These are phyloP conservation scores for Warburgia ugandensis DNA, from an alignment of 164 flowering plant genomes.

Conservation along the genomic window DNA sequence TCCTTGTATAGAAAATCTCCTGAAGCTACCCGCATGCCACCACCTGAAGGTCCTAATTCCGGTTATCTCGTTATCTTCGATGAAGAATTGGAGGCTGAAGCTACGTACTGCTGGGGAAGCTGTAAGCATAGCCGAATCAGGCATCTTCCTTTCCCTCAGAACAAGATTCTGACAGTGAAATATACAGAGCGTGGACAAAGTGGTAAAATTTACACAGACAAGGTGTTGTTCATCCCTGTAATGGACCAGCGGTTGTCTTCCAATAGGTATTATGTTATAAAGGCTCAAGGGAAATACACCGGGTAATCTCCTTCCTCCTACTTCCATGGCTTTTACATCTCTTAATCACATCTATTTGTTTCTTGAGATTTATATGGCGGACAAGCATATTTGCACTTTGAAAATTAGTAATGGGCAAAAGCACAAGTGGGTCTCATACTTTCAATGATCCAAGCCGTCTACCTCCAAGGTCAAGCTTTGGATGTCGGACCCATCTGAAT, in stretches of 20 bases:
- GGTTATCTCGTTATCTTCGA: conserved; percentile 29
- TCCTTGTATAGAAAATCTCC: too few relatives aligned
- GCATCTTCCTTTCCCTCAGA: conserved; percentile 37
- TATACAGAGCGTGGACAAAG: neutral
- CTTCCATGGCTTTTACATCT: neutral
- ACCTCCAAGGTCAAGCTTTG: too few relatives aligned
- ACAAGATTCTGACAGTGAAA: conserved; percentile 20
- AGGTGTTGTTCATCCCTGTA: conserved; percentile 41
- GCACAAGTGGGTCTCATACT: too few relatives aligned
- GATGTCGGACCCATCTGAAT: too few relatives aligned
- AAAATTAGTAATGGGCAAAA: too few relatives aligned
- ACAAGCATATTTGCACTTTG: too few relatives aligned
- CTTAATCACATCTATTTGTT: neutral
- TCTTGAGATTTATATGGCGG: neutral
- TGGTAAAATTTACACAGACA: neutral
- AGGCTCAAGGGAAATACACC: conserved; percentile 30
- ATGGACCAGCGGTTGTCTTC: conserved; percentile 47
- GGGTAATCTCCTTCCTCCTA: too few relatives aligned
- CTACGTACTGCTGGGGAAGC: conserved; percentile 21
- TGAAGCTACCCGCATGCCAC: too few relatives aligned
- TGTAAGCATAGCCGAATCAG: conserved; percentile 16
- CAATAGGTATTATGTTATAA: conserved; percentile 43
- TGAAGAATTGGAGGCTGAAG: conserved; percentile 23
- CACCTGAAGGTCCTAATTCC: conserved; percentile 33
- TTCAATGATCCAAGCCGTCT: too few relatives aligned